Evolutionary conservation across 1,284 basidiomycete genomes (phyloP).

Genomic region (Cryptococcus depauperatus): DNA sequence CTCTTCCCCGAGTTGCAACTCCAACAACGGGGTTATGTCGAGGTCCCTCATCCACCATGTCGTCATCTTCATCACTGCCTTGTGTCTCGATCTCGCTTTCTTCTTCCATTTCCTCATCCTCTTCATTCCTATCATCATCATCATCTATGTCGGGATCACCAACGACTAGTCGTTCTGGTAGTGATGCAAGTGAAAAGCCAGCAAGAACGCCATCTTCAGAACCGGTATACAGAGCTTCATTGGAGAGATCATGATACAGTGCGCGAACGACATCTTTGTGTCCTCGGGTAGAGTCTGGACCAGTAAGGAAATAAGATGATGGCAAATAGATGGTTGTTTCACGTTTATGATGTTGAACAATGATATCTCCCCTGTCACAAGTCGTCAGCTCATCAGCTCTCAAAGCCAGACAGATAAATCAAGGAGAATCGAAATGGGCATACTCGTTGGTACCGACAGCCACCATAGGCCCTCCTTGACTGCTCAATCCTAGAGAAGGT

Average conservation of each 20-base stretch:
- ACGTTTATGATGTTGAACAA: conserved; percentile 32
- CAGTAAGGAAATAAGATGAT: conserved; percentile 37
- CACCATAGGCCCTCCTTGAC: conserved; percentile 30
- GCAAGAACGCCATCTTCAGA: conserved; percentile 45
- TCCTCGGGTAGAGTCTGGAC: conserved; percentile 25
- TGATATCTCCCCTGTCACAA: conserved; percentile 36
- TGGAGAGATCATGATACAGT: conserved; percentile 37
- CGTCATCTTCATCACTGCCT: conserved; percentile 15
- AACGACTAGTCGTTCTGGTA: conserved; percentile 23
- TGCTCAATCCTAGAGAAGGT: conserved; percentile 38
- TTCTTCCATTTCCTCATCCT: conserved; percentile 27
- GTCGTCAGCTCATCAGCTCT: neutral
- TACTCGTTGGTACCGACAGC: conserved; percentile 41
- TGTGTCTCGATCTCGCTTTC: conserved; percentile 39
- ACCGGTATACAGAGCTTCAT: conserved; percentile 44
- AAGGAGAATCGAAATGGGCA: too few species aligned
- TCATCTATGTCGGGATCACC: conserved; percentile 40
- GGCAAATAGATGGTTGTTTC: conserved; percentile 23
- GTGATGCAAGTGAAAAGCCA: conserved; percentile 39
- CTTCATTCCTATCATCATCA: conserved; percentile 33
- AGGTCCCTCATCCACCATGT: conserved; percentile 18
- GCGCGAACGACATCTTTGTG: conserved; percentile 45
- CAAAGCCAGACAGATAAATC: neutral
- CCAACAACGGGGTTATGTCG: conserved; percentile 20
- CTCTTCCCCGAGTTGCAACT: conserved; percentile 1